Base-by-base conservation (phyloP, 179 eudicot species). In the Carnegiea gigantea region DNA sequence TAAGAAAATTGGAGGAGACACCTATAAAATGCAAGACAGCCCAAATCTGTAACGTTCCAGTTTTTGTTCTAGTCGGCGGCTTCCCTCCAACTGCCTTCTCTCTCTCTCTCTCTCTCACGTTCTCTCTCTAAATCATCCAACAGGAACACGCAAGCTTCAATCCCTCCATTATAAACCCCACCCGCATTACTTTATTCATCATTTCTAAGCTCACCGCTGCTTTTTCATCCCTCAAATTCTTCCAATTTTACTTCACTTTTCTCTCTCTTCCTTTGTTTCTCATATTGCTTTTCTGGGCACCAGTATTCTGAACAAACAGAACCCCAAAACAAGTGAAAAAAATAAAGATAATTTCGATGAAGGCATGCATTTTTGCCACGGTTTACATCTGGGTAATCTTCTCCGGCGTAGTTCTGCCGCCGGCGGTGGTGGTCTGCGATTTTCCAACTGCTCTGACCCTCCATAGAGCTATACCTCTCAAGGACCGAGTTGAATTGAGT, bases 381-480 rank as follows among this genome's bases (percentile, higher is more conserved):
- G 48, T 78, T 21, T 79, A 7, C 82, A 83, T 85, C 78, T 86
- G 88, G 86, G 81, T 49, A n/a, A 18, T 83, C 4, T 18, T 80
- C 77, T 71, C 77, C 82, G 80, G 86, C 83, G 76, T 80, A 67
- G 71, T 90, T 53, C 51, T 82, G 23, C 86, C 75, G 76, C 73
- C 83, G 79, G 49, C 70, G 80, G 85, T 46, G 80, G 90, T 84
- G 70, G 18, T 70, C 17, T 57, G 86, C 36, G 85, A 85, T 3
- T 84, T 90, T 82, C 89, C 94, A 82, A 84, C 89, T 84, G 81
- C 82, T 6, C 77, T 95, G 84, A 86, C 81, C 21, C 89, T 95
- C 17, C 89, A 94, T 79, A 89, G 99, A 71, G 89, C 92, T 43
- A 94, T 95, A 84, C 91, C 97, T 75, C 86, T 85, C 17, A 86